Evolutionary conservation across 257 asterid species (phyloP).

Genomic region (Oldenlandia corymbosa): DNA sequence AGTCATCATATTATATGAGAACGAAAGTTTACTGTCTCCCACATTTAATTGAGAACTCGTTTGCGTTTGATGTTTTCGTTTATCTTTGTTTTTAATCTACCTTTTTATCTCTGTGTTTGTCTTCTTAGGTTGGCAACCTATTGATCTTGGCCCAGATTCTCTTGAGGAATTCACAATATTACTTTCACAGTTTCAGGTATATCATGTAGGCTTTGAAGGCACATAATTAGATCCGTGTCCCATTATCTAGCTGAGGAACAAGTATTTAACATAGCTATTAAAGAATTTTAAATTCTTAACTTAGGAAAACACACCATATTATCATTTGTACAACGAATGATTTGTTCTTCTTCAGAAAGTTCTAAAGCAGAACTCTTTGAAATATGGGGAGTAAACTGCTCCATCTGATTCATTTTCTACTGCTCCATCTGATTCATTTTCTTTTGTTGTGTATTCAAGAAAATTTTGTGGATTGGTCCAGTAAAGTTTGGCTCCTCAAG

Average conservation of each 20-base stretch:
- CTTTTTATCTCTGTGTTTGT: background rate
- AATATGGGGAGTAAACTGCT: constrained; percentile 1
- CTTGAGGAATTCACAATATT: constrained; percentile 48
- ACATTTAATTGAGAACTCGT: background rate
- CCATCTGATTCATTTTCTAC: background rate
- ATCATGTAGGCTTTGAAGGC: background rate
- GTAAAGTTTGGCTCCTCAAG: constrained; percentile 46
- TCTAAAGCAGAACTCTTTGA: background rate
- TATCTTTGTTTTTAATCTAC: background rate
- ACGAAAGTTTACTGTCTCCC: background rate
- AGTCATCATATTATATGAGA: background rate
- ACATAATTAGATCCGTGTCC: background rate
- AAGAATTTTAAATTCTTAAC: constrained; percentile 2
- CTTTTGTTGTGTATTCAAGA: constrained; percentile 39
- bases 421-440: background rate
- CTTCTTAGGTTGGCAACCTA: constrained; percentile 72
- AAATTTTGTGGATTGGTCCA: constrained; percentile 77
- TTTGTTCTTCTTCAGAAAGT: background rate
- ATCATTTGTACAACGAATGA: too few species aligned
- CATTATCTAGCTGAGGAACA: background rate
- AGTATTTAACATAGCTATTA: background rate
- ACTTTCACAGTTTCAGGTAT: constrained; percentile 70
- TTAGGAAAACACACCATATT: too few species aligned
- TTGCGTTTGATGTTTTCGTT: background rate
- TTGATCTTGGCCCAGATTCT: constrained; percentile 81